These are phyloP conservation scores for Shiraia sp. DNA, from an alignment of 2,329 filamentous ascomycete genomes.

Conservation along the genomic window DNA sequence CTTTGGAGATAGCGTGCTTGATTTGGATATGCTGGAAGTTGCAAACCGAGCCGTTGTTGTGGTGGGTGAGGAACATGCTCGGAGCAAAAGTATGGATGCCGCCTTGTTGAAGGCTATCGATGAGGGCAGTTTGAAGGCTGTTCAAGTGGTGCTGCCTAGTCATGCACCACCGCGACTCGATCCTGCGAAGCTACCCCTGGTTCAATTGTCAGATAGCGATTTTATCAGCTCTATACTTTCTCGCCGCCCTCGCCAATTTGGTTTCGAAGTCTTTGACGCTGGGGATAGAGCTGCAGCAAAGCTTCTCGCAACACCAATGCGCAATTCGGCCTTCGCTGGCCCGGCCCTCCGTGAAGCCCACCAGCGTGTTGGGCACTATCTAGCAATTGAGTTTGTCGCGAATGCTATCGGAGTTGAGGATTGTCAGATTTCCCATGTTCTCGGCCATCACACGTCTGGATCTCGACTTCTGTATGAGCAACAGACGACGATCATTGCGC, in stretches of 20 bases:
- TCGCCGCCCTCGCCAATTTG: conserved; percentile 18
- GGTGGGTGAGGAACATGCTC: conserved; percentile 51
- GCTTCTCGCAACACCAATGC: conserved; percentile 58
- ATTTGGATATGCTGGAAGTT: conserved; percentile 59
- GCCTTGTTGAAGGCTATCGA: conserved; percentile 51
- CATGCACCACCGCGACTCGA: conserved; percentile 50
- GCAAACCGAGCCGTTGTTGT: conserved; percentile 62
- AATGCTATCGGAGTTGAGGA: conserved; percentile 56
- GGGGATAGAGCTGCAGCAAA: conserved; percentile 52
- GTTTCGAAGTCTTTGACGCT: conserved; percentile 47
- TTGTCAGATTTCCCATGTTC: conserved; percentile 56
- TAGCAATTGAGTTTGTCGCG: conserved; percentile 56
- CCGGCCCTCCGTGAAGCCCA: conserved; percentile 56
- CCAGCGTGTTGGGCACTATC: conserved; percentile 54
- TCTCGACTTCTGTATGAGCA: conserved; percentile 54
- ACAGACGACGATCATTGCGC: conserved; percentile 57
- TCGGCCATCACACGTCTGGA: conserved; percentile 51
- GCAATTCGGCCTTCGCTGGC: conserved; percentile 54
- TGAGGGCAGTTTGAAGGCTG: conserved; percentile 45
- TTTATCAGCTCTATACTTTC: conserved; percentile 18
- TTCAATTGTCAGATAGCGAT: conserved; percentile 37
- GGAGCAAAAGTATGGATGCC: conserved; percentile 59
- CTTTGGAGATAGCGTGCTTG: conserved; percentile 64
- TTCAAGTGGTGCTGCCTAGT: conserved; percentile 54
- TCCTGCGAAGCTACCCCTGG: conserved; percentile 47